Conservation (phyloP, 352 stramenopile species). For the Thalassiosira hispida region DNA sequence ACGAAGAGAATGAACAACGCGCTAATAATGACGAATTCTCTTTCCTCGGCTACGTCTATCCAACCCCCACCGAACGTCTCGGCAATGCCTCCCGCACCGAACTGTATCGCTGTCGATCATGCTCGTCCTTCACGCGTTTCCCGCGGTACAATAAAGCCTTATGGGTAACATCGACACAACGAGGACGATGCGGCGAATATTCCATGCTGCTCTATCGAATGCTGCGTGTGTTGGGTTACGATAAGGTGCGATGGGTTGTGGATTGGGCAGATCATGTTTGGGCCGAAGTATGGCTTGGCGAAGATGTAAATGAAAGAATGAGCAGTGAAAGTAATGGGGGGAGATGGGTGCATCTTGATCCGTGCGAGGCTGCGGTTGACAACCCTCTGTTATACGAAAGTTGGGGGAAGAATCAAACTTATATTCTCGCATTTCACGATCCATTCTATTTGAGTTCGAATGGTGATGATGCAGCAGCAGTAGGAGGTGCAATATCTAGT, state of each 20-base stretch:
- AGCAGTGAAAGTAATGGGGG: conserved; percentile 16
- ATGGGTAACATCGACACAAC: conserved; percentile 43
- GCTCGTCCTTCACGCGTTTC: conserved; percentile 61
- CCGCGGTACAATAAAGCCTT: conserved; percentile 66
- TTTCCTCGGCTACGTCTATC: conserved; percentile 67
- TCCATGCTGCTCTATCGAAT: conserved; percentile 70
- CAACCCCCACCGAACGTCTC: conserved; percentile 27
- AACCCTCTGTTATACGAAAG: conserved; percentile 92
- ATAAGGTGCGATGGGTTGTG: conserved; percentile 87
- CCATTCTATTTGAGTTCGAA: conserved; percentile 14
- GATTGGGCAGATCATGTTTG: conserved; percentile 95
- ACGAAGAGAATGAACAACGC: conserved; percentile 9
- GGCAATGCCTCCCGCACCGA: conserved; percentile 62
- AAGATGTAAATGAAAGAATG: neutral
- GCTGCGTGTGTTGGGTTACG: conserved; percentile 84
- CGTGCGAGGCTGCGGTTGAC: conserved; percentile 93
- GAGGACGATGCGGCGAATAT: conserved; percentile 69
- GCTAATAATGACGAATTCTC: conserved; percentile 45
- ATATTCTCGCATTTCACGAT: conserved; percentile 91
- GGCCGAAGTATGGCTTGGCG: conserved; percentile 88
- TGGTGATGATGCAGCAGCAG: neutral
- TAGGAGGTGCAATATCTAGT: too few species aligned
- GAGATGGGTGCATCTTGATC: conserved; percentile 93
- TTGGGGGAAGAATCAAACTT: conserved; percentile 94
- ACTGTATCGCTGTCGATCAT: conserved; percentile 67